Evolutionary conservation across 805 yeast genomes (phyloP).

Genomic region (Ogataea glucozyma): DNA sequence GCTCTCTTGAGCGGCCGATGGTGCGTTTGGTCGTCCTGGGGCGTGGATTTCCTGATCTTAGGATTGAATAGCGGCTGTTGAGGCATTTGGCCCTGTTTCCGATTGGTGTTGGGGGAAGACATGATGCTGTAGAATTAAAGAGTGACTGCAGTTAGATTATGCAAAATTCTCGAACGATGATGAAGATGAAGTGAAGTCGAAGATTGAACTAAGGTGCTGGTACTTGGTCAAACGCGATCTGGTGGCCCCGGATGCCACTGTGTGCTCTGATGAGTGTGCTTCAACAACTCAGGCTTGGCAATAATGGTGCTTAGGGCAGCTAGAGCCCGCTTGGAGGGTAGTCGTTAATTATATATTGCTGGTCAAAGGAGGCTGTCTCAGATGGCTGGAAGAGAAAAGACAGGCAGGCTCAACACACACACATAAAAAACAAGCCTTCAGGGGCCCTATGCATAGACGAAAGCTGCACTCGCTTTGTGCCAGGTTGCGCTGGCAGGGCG

Average conservation of each 20-base stretch:
- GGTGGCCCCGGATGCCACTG: too few relatives aligned
- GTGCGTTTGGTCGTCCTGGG: conserved; percentile 1
- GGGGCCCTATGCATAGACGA: too few relatives aligned
- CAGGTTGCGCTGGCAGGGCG: too few relatives aligned
- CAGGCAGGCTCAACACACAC: too few relatives aligned
- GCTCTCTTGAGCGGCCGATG: conserved; percentile 34
- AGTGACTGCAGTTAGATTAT: not conserved
- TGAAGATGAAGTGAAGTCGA: not conserved
- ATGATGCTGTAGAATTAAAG: not conserved
- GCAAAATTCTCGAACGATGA: not conserved
- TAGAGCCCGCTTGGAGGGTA: too few relatives aligned
- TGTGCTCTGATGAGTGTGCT: too few relatives aligned
- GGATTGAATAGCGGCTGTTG: conserved; percentile 2
- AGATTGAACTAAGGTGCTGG: too few relatives aligned
- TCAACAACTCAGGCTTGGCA: conserved; percentile 1
- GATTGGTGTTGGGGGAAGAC: not conserved
- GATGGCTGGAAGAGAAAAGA: conserved; percentile 1
- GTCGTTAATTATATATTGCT: not conserved
- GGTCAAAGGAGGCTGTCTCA: not conserved
- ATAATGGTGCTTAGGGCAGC: conserved; percentile 4
- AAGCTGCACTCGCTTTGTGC: too few relatives aligned
- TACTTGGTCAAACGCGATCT: too few relatives aligned
- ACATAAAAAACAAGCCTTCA: too few relatives aligned
- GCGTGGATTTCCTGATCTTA: not conserved
- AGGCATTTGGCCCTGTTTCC: conserved; percentile 1